phyloP scores from a whole-genome alignment of 306 rosid genomes.

The Lotus japonicus region DNA sequence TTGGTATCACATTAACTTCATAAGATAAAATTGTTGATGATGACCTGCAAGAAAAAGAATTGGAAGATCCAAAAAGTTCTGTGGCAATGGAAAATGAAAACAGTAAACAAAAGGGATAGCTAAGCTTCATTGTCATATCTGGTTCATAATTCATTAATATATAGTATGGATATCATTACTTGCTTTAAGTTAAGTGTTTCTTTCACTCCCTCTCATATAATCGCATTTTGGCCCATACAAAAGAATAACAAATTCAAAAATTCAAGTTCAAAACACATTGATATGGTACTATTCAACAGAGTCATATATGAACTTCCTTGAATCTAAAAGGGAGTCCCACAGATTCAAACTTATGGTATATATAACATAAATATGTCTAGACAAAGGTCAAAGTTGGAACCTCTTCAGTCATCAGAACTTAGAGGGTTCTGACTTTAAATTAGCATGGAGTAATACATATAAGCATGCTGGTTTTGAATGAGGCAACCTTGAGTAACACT shows the following conservation, averaged over 20 bases:
- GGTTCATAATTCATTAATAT: background rate
- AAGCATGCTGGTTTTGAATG: background rate
- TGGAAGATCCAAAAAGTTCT: background rate
- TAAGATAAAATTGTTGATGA: conserved; percentile 66
- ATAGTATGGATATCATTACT: background rate
- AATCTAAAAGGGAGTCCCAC: background rate
- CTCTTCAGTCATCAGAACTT: background rate
- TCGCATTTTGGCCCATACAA: background rate
- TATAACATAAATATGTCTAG: background rate
- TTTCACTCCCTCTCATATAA: background rate
- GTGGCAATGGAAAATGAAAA: background rate
- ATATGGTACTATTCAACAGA: background rate
- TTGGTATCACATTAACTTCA: conserved; percentile 89
- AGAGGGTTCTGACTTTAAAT: background rate
- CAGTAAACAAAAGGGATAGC: background rate
- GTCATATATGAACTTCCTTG: background rate
- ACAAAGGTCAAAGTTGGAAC: conserved; percentile 1
- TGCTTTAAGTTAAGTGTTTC: background rate
- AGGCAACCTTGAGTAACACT: background rate
- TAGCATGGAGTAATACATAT: background rate
- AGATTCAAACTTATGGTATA: background rate
- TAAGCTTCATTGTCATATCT: background rate
- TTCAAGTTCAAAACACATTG: background rate
- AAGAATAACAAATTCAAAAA: background rate
- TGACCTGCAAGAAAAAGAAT: conserved; percentile 43